phyloP scores from a whole-genome alignment of 306 rosid genomes.

The Gynostemma pentaphyllum region DNA sequence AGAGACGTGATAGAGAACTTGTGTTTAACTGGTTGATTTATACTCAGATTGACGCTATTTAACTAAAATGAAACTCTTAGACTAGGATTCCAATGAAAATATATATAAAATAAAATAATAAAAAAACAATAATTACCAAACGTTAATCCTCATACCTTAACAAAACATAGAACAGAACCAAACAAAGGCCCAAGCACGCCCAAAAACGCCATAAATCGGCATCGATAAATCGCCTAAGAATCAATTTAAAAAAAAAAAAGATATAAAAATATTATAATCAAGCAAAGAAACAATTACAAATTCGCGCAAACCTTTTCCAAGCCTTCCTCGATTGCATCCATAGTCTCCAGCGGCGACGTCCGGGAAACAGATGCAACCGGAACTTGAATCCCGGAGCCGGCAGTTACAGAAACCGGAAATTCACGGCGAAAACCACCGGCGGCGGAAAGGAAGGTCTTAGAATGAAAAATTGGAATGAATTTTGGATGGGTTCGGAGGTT shows the following conservation, averaged over 20 bases:
- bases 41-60: too few relatives aligned
- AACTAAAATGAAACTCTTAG: too few relatives aligned
- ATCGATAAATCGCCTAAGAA: slow-evolving; percentile 55
- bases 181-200: slow-evolving; percentile 82
- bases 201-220: slow-evolving; percentile 58
- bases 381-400: slow-evolving; percentile 23
- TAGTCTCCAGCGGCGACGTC: slow-evolving; percentile 4
- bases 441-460: slow-evolving; percentile 9
- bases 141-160: slow-evolving; percentile 44
- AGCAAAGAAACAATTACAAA: not conserved
- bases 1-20: not conserved
- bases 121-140: too few relatives aligned
- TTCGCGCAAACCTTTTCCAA: slow-evolving; percentile 44
- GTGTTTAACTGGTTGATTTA: too few relatives aligned
- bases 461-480: slow-evolving; percentile 18
- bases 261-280: not conserved
- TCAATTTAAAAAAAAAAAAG: slow-evolving; percentile 1
- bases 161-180: slow-evolving; percentile 68
- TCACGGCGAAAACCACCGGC: slow-evolving; percentile 5
- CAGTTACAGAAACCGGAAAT: slow-evolving; percentile 18
- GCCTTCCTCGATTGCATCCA: slow-evolving; percentile 34
- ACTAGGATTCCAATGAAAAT: too few relatives aligned
- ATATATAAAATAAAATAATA: too few relatives aligned
- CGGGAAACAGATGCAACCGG: slow-evolving; percentile 27
- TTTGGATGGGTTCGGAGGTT: not conserved